A percentile compares a stretch with the other conserved stretches of the same genome.
phyloP scores from a whole-genome alignment of 305 asterid species.

The Stenogyne calaminthoides region DNA sequence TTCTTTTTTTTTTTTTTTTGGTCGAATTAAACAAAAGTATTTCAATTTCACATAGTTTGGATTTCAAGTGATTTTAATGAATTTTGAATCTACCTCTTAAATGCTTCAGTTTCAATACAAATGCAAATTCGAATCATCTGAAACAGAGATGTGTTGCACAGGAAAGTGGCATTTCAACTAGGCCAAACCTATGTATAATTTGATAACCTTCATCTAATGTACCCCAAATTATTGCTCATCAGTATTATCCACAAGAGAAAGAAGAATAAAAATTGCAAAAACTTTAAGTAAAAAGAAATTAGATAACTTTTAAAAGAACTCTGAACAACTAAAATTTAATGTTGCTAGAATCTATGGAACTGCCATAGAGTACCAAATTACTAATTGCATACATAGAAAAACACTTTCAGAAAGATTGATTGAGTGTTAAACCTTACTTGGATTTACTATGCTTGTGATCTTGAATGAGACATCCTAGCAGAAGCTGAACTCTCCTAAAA shows the following conservation, averaged over 20 bases:
- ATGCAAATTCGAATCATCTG: background rate
- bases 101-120: no score
- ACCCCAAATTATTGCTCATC: background rate
- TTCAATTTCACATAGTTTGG: no score
- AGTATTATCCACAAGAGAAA: background rate
- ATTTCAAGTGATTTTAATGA: background rate
- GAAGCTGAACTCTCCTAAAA: background rate
- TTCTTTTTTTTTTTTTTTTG: no score
- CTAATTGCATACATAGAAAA: background rate
- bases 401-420: background rate
- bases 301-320: background rate
- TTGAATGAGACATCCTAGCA: background rate
- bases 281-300: background rate
- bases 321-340: background rate
- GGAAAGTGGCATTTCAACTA: background rate
- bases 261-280: background rate
- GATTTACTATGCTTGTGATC: background rate
- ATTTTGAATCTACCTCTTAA: background rate
- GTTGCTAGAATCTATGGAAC: background rate
- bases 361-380: background rate
- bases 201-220: background rate
- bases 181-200: background rate
- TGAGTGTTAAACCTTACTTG: background rate
- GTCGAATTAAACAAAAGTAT: no score
- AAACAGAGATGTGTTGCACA: background rate